Evolutionary conservation across 1,284 basidiomycete species (phyloP).

Genomic region (Ustilago shanxiensis): DNA sequence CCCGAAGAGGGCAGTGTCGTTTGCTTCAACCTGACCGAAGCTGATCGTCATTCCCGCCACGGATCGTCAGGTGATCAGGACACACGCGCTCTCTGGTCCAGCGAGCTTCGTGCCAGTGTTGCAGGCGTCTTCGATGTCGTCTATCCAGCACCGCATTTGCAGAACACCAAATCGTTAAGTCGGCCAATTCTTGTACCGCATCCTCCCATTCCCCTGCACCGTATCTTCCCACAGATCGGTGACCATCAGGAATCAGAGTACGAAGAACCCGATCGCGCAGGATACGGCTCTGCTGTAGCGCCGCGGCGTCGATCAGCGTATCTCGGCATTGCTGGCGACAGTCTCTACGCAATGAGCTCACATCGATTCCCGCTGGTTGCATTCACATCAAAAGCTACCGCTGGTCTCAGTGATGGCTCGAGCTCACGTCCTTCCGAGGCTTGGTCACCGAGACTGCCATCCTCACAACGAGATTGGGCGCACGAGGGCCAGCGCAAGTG

Average conservation of each 20-base stretch:
- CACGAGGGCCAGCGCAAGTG: slow-evolving; percentile 46
- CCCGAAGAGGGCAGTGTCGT: slow-evolving; percentile 65
- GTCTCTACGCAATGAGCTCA: slow-evolving; percentile 63
- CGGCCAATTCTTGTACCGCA: slow-evolving; percentile 57
- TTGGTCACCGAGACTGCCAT: slow-evolving; percentile 30
- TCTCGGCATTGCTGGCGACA: slow-evolving; percentile 61
- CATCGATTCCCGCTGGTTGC: slow-evolving; percentile 58
- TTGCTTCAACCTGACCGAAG: slow-evolving; percentile 61
- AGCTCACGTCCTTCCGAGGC: slow-evolving; percentile 12
- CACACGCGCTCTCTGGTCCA: slow-evolving; percentile 46
- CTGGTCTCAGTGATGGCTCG: slow-evolving; percentile 32
- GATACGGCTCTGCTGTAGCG: not conserved
- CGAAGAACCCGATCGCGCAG: slow-evolving; percentile 2
- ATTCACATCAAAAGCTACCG: slow-evolving; percentile 44
- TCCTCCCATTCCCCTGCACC: slow-evolving; percentile 45
- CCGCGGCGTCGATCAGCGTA: slow-evolving; percentile 48
- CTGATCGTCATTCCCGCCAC: slow-evolving; percentile 13
- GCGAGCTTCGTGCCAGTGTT: slow-evolving; percentile 47
- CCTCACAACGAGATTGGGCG: slow-evolving; percentile 45
- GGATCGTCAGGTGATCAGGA: slow-evolving; percentile 11
- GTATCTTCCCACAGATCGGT: slow-evolving; percentile 54
- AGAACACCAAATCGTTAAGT: slow-evolving; percentile 51
- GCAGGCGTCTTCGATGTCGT: slow-evolving; percentile 64
- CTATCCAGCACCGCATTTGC: slow-evolving; percentile 51
- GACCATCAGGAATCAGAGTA: slow-evolving; percentile 14